phyloP scores from a whole-genome alignment of 2,329 filamentous ascomycete genomes.

The Phaeosphaeria sp. region DNA sequence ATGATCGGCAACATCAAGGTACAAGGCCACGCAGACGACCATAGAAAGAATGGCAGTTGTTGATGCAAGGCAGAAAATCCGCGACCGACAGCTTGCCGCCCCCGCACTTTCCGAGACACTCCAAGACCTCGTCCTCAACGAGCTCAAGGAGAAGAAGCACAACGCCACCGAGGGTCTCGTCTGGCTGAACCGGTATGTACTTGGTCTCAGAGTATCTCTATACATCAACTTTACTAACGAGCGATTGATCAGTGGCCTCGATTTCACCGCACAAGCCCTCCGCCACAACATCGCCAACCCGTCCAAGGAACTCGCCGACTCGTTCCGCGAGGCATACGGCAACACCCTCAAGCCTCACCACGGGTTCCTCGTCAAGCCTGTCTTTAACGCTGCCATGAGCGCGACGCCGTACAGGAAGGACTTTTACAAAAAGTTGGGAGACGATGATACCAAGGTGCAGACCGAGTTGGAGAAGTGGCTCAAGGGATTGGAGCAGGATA shows the following conservation, averaged over 20 bases:
- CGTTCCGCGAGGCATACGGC: slow-evolving; percentile 86
- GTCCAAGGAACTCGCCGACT: slow-evolving; percentile 78
- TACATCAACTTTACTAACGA: too few relatives aligned
- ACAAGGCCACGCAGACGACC: slow-evolving; percentile 1
- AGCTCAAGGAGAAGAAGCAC: slow-evolving; percentile 90
- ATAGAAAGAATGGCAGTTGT: not conserved
- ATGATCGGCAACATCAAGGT: slow-evolving; percentile 93
- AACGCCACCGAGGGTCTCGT: slow-evolving; percentile 86
- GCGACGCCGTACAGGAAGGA: slow-evolving; percentile 92
- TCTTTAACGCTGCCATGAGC: slow-evolving; percentile 92
- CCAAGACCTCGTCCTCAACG: slow-evolving; percentile 83
- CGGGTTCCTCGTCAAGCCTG: slow-evolving; percentile 84
- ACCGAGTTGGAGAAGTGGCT: slow-evolving; percentile 75
- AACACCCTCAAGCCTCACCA: slow-evolving; percentile 91
- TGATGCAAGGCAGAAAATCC: slow-evolving; percentile 73
- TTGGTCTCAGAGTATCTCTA: too few relatives aligned
- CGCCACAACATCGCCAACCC: slow-evolving; percentile 75
- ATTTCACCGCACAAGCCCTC: slow-evolving; percentile 89
- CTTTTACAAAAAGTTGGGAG: slow-evolving; percentile 88
- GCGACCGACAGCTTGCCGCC: slow-evolving; percentile 78
- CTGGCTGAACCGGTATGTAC: slow-evolving; percentile 88
- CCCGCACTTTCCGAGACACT: slow-evolving; percentile 82
- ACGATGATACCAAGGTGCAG: slow-evolving; percentile 67
- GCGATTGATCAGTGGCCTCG: slow-evolving; percentile 89
- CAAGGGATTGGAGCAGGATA: slow-evolving; percentile 75